These are phyloP conservation scores for Ceratopteris richardii DNA, from an alignment of 75 land plant species.

Conservation along the genomic window DNA sequence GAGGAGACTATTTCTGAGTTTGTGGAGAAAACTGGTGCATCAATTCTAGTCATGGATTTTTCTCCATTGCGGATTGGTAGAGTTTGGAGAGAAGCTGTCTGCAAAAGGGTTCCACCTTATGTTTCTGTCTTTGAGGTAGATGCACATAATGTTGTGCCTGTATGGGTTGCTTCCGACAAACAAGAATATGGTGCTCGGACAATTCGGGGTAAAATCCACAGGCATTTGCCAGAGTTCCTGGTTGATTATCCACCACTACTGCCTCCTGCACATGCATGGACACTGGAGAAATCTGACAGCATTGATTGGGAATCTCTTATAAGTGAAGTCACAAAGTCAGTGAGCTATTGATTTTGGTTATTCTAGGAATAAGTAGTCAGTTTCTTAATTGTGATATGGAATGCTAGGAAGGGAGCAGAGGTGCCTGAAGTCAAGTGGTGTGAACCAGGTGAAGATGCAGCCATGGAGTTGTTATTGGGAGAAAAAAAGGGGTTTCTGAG, in stretches of 20 bases:
- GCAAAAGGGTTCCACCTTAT: constrained; percentile 31
- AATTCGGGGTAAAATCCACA: constrained; percentile 68
- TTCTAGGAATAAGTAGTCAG: not conserved
- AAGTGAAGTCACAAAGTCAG: constrained; percentile 52
- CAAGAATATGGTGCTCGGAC: constrained; percentile 87
- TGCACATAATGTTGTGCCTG: constrained; percentile 92
- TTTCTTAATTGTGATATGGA: too few species aligned
- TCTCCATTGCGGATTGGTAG: constrained; percentile 65
- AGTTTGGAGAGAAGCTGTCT: constrained; percentile 49
- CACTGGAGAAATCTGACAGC: constrained; percentile 8
- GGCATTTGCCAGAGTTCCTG: constrained; percentile 68
- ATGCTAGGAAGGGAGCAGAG: constrained; percentile 68
- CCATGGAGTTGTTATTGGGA: constrained; percentile 74
- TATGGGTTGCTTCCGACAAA: constrained; percentile 83
- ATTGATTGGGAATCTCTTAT: constrained; percentile 77
- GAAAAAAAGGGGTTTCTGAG: constrained; percentile 64
- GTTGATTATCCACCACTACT: constrained; percentile 52
- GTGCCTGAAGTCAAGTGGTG: constrained; percentile 94
- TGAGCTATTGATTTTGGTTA: too few species aligned
- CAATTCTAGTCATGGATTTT: constrained; percentile 77
- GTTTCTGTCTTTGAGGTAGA: constrained; percentile 79
- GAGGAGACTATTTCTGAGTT: constrained; percentile 64
- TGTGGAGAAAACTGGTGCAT: constrained; percentile 47
- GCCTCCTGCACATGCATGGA: constrained; percentile 39
- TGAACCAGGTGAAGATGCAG: constrained; percentile 82